Conservation (phyloP, 2,329 filamentous ascomycete species). For the Cladosporium sp. region DNA sequence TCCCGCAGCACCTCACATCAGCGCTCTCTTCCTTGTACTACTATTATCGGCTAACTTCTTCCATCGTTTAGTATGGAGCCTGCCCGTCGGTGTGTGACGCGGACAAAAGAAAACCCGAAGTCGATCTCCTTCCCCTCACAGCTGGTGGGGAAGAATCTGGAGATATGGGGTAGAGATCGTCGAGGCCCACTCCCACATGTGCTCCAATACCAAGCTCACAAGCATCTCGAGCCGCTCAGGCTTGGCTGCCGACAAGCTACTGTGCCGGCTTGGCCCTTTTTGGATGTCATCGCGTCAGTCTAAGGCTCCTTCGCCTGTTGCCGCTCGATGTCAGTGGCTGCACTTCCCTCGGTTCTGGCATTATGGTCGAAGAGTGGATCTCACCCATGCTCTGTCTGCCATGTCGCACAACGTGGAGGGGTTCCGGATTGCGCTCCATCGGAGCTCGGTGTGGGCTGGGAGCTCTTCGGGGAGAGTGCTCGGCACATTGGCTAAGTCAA, state of each 20-base stretch:
- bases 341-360: neutral
- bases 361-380: neutral
- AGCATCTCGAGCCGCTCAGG: slow-evolving; percentile 1
- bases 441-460: neutral
- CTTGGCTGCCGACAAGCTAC: slow-evolving; percentile 8
- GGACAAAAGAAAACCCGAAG: no score
- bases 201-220: neutral
- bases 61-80: no score
- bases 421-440: neutral
- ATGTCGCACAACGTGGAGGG: neutral
- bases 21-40: no score
- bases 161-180: neutral
- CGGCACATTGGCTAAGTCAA: neutral
- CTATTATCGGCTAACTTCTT: no score
- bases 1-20: no score
- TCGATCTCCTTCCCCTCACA: no score
- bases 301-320: slow-evolving; percentile 1
- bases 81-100: no score
- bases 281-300: neutral
- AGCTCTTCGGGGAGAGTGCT: neutral
- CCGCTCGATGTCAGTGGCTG: slow-evolving; percentile 5
- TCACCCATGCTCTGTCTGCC: neutral
- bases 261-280: slow-evolving; percentile 6
- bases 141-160: neutral
- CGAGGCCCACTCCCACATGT: neutral